Evolutionary conservation across 345 rosid genomes (phyloP).

Genomic region (Pugionium cornutum): DNA sequence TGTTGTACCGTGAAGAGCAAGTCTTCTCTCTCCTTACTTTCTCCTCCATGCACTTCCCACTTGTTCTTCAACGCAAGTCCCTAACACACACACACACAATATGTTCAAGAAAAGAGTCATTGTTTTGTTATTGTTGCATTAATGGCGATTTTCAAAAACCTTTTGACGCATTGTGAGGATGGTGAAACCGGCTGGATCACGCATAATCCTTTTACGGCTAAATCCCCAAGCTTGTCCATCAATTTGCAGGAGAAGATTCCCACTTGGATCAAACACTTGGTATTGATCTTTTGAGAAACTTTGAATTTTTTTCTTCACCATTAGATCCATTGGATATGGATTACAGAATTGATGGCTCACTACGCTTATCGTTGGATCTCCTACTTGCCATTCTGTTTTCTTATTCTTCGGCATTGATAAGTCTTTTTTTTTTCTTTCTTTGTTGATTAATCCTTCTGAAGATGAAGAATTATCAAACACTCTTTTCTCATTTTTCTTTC

Average conservation of each 20-base stretch:
- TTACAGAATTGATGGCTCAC: slow-evolving; percentile 61
- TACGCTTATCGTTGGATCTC: slow-evolving; percentile 52
- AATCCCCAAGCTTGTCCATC: slow-evolving; percentile 67
- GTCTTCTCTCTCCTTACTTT: slow-evolving; percentile 42
- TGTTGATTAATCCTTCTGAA: slow-evolving; percentile 26
- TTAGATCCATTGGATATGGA: slow-evolving; percentile 59
- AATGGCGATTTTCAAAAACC: slow-evolving; percentile 38
- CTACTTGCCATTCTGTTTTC: slow-evolving; percentile 42
- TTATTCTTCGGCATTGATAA: slow-evolving; percentile 37
- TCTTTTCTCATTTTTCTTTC: slow-evolving; percentile 16
- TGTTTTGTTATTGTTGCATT: neutral
- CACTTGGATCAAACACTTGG: slow-evolving; percentile 56
- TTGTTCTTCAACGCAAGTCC: slow-evolving; percentile 47
- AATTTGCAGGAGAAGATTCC: slow-evolving; percentile 63
- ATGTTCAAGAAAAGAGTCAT: neutral
- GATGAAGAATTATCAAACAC: slow-evolving; percentile 31
- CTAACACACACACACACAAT: slow-evolving; percentile 31
- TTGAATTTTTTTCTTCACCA: slow-evolving; percentile 59
- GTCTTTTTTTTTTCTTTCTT: slow-evolving; percentile 20
- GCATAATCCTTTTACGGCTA: slow-evolving; percentile 53
- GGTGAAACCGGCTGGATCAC: slow-evolving; percentile 70
- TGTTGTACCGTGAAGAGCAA: slow-evolving; percentile 49
- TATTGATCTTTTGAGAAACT: slow-evolving; percentile 46
- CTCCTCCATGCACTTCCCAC: slow-evolving; percentile 65
- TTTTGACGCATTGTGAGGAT: slow-evolving; percentile 59